Conservation (phyloP, 2,329 filamentous ascomycete genomes). For the Calonectria henricotiae region DNA sequence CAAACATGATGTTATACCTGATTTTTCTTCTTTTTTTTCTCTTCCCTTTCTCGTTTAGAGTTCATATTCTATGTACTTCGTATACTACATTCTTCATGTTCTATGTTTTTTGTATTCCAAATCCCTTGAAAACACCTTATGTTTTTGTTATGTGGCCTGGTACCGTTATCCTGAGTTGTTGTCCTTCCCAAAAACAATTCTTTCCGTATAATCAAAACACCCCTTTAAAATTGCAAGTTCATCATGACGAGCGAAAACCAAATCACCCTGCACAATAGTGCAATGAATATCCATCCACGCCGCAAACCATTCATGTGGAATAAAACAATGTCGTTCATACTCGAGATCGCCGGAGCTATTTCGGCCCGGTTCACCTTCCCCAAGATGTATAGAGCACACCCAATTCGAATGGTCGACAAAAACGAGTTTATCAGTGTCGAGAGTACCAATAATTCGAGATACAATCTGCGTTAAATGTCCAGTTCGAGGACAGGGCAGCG, state of each 20-base stretch:
- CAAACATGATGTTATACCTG: neutral
- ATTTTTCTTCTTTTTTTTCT: neutral
- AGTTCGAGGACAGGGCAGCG: constrained; percentile 3
- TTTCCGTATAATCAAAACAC: constrained; percentile 17
- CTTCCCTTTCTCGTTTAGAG: neutral
- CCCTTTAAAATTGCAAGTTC: constrained; percentile 15
- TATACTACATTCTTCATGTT: constrained; percentile 10
- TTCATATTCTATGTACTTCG: neutral
- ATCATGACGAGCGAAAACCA: constrained; percentile 9
- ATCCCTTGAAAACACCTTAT: neutral
- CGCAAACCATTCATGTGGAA: constrained; percentile 42
- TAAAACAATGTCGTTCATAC: constrained; percentile 38
- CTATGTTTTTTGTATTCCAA: constrained; percentile 16
- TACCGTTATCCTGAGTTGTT: neutral
- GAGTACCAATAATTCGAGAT: constrained; percentile 50
- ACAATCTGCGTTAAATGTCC: constrained; percentile 26
- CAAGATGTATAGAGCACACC: constrained; percentile 40
- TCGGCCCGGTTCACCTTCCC: constrained; percentile 13
- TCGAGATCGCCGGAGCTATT: neutral
- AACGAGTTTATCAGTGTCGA: constrained; percentile 56
- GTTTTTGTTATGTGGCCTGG: neutral
- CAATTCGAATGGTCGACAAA: constrained; percentile 50
- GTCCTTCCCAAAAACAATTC: constrained; percentile 5
- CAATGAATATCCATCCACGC: constrained; percentile 31
- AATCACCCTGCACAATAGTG: constrained; percentile 19